Percentiles rank a stretch among this genome's conserved stretches.
These are phyloP conservation scores for Kwoniella dendrophila DNA, from an alignment of 768 basidiomycete genomes.

Conservation along the genomic window DNA sequence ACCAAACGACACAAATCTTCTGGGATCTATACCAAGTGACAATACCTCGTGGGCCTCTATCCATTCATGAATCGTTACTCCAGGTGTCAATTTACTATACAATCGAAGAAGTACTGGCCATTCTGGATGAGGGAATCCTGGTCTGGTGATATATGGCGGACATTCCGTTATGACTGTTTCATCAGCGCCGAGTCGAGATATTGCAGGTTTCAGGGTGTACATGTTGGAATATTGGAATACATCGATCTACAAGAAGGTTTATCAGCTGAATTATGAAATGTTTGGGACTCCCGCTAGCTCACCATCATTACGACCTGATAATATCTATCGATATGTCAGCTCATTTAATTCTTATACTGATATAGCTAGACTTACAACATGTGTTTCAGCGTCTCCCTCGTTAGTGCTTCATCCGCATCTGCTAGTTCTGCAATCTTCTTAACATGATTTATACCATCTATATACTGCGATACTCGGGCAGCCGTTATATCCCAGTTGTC, in stretches of 20 bases:
- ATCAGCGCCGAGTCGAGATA: conserved; percentile 85
- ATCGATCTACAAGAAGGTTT: conserved; percentile 66
- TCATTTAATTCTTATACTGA: conserved; percentile 56
- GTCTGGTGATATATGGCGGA: conserved; percentile 82
- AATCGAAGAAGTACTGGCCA: conserved; percentile 85
- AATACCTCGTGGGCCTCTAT: conserved; percentile 74
- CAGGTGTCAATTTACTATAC: conserved; percentile 82
- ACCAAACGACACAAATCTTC: conserved; percentile 95
- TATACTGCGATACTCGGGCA: conserved; percentile 73
- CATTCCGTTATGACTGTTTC: conserved; percentile 84
- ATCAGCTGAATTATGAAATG: background rate
- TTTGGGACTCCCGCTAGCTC: conserved; percentile 10
- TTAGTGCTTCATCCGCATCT: conserved; percentile 79
- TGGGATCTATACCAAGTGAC: conserved; percentile 76
- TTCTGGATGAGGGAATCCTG: conserved; percentile 71
- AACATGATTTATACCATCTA: conserved; percentile 91
- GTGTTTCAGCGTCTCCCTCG: conserved; percentile 85
- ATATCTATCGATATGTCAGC: conserved; percentile 57
- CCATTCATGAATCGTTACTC: conserved; percentile 84
- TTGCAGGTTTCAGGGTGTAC: conserved; percentile 84
- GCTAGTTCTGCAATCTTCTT: conserved; percentile 87
- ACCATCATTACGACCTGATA: conserved; percentile 92
- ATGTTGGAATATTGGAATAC: conserved; percentile 98
- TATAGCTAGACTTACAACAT: conserved; percentile 67
- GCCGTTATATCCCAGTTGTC: conserved; percentile 97